Percentiles rank a stretch among this genome's conserved stretches.
Conservation (phyloP, 768 basidiomycete genomes). For the Tulasnella sp. region DNA sequence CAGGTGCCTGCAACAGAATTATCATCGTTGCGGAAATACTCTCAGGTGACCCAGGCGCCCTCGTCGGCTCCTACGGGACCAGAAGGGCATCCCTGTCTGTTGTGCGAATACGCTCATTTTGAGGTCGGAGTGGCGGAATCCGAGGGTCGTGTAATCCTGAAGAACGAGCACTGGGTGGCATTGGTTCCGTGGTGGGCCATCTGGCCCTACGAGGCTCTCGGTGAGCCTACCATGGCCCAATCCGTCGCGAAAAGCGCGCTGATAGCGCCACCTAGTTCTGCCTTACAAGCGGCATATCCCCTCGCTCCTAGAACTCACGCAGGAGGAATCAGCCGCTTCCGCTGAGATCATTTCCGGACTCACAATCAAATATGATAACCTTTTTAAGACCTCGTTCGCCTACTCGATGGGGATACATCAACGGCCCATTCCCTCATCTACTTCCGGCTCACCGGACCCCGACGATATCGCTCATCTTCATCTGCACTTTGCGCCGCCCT, state of each 20-base stretch:
- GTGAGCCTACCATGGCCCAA: constrained; percentile 30
- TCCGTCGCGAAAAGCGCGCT: background rate
- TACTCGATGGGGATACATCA: constrained; percentile 96
- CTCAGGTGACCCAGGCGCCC: constrained; percentile 28
- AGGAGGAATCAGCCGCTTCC: constrained; percentile 50
- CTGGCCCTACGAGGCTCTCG: constrained; percentile 82
- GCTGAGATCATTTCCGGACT: constrained; percentile 56
- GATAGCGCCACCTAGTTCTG: constrained; percentile 39
- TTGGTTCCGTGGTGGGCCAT: constrained; percentile 92
- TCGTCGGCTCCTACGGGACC: constrained; percentile 47
- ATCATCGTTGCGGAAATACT: constrained; percentile 41
- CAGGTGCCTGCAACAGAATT: constrained; percentile 61
- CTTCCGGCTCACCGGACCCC: constrained; percentile 32
- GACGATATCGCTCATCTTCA: constrained; percentile 66
- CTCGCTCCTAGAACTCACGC: constrained; percentile 49
- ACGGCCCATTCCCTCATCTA: constrained; percentile 43
- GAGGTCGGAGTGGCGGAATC: constrained; percentile 40
- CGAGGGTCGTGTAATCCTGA: constrained; percentile 53
- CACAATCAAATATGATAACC: constrained; percentile 62
- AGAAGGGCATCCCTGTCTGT: constrained; percentile 50
- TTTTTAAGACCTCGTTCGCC: constrained; percentile 79
- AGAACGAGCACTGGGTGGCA: constrained; percentile 69
- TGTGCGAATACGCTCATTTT: constrained; percentile 68
- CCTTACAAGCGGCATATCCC: constrained; percentile 72
- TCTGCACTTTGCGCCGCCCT: constrained; percentile 76